Evolutionary conservation across 2,329 filamentous ascomycete species (phyloP).

Genomic region (Colletotrichum incanum): DNA sequence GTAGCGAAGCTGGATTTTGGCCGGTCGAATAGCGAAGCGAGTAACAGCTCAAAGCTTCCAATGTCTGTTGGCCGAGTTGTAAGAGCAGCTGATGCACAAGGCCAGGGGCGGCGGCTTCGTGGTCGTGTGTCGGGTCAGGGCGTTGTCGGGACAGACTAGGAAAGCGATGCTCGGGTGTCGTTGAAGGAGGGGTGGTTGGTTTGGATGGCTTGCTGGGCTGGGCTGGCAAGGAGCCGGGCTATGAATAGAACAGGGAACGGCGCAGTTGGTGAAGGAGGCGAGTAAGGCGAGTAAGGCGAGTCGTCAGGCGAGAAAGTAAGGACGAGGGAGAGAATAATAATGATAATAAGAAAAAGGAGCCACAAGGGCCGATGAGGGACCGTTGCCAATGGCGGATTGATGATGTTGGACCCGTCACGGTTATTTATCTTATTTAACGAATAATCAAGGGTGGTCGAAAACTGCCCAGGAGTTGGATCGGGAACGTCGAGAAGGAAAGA

Average conservation of each 20-base stretch:
- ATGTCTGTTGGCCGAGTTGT: not conserved
- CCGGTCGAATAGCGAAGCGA: not conserved
- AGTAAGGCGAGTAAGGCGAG: conserved; percentile 1
- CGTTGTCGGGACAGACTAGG: conserved; percentile 29
- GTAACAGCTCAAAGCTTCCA: not conserved
- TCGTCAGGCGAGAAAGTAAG: not conserved
- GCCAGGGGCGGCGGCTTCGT: not conserved
- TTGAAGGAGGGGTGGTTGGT: conserved; percentile 31
- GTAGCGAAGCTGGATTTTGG: not conserved
- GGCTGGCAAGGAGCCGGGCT: conserved; percentile 30
- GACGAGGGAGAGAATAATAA: not conserved
- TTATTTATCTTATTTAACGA: not conserved
- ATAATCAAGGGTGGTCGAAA: conserved; percentile 8
- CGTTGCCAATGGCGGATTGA: not conserved
- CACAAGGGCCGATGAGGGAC: conserved; percentile 5
- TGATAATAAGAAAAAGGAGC: conserved; percentile 1
- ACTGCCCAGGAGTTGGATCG: conserved; percentile 6
- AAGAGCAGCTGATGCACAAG: not conserved
- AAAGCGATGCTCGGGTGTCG: conserved; percentile 29
- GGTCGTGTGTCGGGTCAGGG: conserved; percentile 22
- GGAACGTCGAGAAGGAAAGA: conserved; percentile 6
- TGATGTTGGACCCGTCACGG: not conserved
- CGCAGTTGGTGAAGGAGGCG: conserved; percentile 29
- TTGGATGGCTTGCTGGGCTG: conserved; percentile 34
- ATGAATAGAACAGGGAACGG: conserved; percentile 43